Conservation (phyloP, 1,284 basidiomycete species). For the Boletus semigastroideus region DNA sequence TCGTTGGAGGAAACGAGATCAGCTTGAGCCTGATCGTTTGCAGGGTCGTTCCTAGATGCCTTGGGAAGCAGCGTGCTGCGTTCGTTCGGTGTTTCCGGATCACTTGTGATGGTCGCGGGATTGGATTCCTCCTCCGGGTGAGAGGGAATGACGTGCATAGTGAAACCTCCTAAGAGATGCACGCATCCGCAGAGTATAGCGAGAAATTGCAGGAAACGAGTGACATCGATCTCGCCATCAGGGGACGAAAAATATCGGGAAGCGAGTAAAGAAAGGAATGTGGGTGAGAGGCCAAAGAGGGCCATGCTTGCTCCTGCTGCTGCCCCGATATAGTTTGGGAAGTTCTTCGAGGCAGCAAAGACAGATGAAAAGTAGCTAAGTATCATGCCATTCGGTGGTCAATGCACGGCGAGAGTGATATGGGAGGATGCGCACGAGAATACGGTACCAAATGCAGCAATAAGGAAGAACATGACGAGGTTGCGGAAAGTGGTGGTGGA, state of each 20-base stretch:
- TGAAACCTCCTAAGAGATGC: conserved; percentile 54
- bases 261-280: conserved; percentile 67
- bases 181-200: conserved; percentile 51
- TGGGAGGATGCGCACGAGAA: conserved; percentile 56
- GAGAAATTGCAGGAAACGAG: conserved; percentile 56
- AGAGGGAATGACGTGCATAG: conserved; percentile 35
- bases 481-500: conserved; percentile 48
- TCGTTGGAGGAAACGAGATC: conserved; percentile 29
- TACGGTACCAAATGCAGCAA: conserved; percentile 65
- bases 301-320: conserved; percentile 68
- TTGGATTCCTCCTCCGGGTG: conserved; percentile 8
- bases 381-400: conserved; percentile 1
- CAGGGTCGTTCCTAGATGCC: conserved; percentile 11
- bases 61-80: conserved; percentile 43
- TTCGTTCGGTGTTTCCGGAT: conserved; percentile 37
- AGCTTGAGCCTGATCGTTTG: conserved; percentile 10
- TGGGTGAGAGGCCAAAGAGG: conserved; percentile 73
- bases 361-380: conserved; percentile 70
- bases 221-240: conserved; percentile 52
- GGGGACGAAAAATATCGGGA: conserved; percentile 55
- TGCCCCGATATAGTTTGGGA: conserved; percentile 61
- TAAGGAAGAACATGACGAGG: conserved; percentile 57
- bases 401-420: background rate
- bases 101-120: conserved; percentile 39
- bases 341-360: conserved; percentile 71